phyloP scores from a whole-genome alignment of 148 eudicot species.

The Camellia japonica region DNA sequence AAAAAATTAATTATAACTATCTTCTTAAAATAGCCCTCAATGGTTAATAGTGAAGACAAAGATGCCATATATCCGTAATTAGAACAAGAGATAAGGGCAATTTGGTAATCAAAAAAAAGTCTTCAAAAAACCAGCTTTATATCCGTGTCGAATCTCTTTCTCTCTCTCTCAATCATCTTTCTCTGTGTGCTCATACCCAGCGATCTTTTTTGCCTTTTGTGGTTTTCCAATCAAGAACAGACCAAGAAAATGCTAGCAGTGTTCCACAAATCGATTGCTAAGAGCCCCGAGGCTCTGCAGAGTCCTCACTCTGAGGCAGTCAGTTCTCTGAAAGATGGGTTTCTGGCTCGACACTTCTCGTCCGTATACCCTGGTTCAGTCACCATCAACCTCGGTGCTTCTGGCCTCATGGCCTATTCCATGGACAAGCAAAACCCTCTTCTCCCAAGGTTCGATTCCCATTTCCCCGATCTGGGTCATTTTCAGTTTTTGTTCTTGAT shows the following conservation, averaged over 20 bases:
- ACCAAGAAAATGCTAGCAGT: slow-evolving; percentile 64
- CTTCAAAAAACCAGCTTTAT: background rate
- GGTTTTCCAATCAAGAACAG: background rate
- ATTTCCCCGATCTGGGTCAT: slow-evolving; percentile 12
- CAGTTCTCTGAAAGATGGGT: slow-evolving; percentile 66
- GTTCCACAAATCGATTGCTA: slow-evolving; percentile 74
- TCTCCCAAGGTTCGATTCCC: slow-evolving; percentile 58
- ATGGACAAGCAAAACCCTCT: slow-evolving; percentile 64
- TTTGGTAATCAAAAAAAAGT: background rate
- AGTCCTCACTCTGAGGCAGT: slow-evolving; percentile 41
- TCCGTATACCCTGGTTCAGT: slow-evolving; percentile 51
- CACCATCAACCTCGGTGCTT: slow-evolving; percentile 55
- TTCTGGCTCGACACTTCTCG: slow-evolving; percentile 51
- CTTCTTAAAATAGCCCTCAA: no score
- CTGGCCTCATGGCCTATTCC: slow-evolving; percentile 65
- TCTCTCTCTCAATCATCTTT: background rate
- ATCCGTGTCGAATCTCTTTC: background rate
- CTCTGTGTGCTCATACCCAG: background rate
- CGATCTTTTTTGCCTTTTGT: background rate
- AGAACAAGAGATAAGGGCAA: background rate
- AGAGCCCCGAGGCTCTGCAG: slow-evolving; percentile 67
- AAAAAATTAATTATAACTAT: no score
- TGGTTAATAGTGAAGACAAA: background rate
- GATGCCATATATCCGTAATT: background rate
- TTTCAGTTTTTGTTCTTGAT: slow-evolving; percentile 4